Conservation (phyloP, 208 protist species). For the Trypanosoma cruzi region DNA sequence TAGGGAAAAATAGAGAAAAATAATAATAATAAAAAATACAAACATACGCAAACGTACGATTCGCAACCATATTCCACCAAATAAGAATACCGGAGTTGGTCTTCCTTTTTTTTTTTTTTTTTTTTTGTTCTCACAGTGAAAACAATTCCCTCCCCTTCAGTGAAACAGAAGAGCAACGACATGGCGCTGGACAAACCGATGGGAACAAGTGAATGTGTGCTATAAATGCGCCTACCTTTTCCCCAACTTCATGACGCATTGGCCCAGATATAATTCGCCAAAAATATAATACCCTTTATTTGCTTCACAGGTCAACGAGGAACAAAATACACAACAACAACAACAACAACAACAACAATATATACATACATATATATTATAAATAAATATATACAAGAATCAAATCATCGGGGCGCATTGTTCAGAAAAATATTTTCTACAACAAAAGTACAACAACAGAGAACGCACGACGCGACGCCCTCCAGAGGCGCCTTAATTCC, state of each 20-base stretch:
- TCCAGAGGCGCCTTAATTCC: constrained; percentile 23
- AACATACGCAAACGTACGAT: too few relatives aligned
- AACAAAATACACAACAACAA: too few relatives aligned
- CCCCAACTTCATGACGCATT: too few relatives aligned
- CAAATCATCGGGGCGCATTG: neutral
- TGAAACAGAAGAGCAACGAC: constrained; percentile 10
- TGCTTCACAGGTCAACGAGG: too few relatives aligned
- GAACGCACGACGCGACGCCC: neutral
- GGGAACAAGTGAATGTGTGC: too few relatives aligned
- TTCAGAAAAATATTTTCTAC: neutral
- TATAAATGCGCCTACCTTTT: too few relatives aligned
- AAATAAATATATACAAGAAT: neutral
- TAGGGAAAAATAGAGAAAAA: neutral
- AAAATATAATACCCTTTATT: neutral
- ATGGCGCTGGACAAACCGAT: too few relatives aligned
- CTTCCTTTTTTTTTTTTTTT: neutral
- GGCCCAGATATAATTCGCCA: too few relatives aligned
- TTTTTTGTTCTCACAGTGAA: neutral
- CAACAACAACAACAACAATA: too few relatives aligned
- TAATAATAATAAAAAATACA: constrained; percentile 23
- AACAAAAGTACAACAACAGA: neutral
- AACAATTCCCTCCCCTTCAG: neutral
- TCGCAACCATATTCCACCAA: too few relatives aligned
- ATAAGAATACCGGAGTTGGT: too few relatives aligned
- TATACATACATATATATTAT: neutral